A percentile compares a stretch with the other conserved stretches of the same genome.
Evolutionary conservation across 345 rosid species (phyloP).

Genomic region (Bruguiera parviflora): DNA sequence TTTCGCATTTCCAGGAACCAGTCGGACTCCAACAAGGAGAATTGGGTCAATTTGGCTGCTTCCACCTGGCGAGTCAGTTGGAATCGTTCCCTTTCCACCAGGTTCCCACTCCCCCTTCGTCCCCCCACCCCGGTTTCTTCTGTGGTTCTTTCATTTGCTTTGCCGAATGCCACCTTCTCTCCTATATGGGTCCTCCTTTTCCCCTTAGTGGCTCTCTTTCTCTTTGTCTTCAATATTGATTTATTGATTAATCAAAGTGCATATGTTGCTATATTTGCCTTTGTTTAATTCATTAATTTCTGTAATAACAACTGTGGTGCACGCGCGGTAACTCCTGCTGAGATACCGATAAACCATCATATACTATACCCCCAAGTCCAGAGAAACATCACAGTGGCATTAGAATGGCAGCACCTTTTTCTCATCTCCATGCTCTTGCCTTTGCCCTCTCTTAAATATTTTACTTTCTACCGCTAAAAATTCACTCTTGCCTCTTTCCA

Average conservation of each 20-base stretch:
- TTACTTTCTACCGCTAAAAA: neutral
- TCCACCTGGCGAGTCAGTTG: slow-evolving; percentile 69
- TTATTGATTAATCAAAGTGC: too few species aligned
- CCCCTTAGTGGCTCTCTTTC: too few species aligned
- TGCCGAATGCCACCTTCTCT: neutral
- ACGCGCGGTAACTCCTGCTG: too few species aligned
- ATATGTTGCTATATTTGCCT: too few species aligned
- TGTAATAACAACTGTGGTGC: too few species aligned
- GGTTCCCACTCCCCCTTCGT: slow-evolving; percentile 31
- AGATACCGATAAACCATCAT: too few species aligned
- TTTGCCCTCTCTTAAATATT: neutral
- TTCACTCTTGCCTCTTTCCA: neutral
- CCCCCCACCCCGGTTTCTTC: neutral
- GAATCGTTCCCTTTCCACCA: slow-evolving; percentile 89
- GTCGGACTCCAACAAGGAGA: slow-evolving; percentile 19
- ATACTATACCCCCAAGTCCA: too few species aligned
- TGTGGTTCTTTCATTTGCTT: neutral
- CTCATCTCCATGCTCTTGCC: neutral
- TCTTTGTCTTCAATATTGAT: neutral
- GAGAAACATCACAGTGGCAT: too few species aligned
- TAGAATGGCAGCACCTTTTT: too few species aligned
- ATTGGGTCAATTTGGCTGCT: slow-evolving; percentile 50
- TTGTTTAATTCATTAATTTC: too few species aligned
- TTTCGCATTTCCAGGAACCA: slow-evolving; percentile 18
- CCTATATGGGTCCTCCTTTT: neutral